A percentile compares a stretch with the other conserved stretches of the same genome.
Conservation (phyloP, 192 early-diverging fungal species). For the Gryganskiella cystojenkinii region DNA sequence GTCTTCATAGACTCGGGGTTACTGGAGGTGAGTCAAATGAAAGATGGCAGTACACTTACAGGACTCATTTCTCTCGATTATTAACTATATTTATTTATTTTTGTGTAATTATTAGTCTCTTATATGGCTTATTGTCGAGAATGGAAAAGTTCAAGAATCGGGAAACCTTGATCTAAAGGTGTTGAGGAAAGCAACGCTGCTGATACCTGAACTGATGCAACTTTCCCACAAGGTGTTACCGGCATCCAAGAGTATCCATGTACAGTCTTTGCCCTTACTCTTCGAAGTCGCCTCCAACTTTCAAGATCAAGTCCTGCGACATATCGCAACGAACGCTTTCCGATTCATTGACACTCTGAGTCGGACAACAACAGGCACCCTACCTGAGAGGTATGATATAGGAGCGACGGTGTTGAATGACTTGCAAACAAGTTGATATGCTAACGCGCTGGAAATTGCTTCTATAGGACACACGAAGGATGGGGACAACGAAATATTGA, state of each 20-base stretch:
- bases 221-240: slow-evolving; percentile 77
- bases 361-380: slow-evolving; percentile 55
- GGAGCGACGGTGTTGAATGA: too few species aligned
- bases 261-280: slow-evolving; percentile 75
- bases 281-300: slow-evolving; percentile 83
- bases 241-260: slow-evolving; percentile 18
- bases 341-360: slow-evolving; percentile 78
- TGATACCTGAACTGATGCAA: slow-evolving; percentile 82
- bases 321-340: slow-evolving; percentile 79
- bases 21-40: slow-evolving; percentile 54
- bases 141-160: slow-evolving; percentile 52
- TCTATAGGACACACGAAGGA: slow-evolving; percentile 9
- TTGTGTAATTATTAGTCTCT: slow-evolving; percentile 65
- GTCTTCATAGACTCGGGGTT: slow-evolving; percentile 84
- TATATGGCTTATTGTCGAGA: slow-evolving; percentile 73
- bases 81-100: background rate
- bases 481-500: slow-evolving; percentile 59
- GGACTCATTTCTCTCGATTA: background rate
- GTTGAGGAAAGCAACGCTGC: slow-evolving; percentile 70
- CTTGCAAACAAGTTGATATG: too few species aligned
- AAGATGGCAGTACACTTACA: background rate
- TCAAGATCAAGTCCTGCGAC: slow-evolving; percentile 76
- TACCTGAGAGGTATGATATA: slow-evolving; percentile 17
- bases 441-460: too few species aligned
- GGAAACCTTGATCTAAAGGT: slow-evolving; percentile 51